These are phyloP conservation scores for Umbilicus rupestris DNA, from an alignment of 164 flowering plant species.

Conservation along the genomic window DNA sequence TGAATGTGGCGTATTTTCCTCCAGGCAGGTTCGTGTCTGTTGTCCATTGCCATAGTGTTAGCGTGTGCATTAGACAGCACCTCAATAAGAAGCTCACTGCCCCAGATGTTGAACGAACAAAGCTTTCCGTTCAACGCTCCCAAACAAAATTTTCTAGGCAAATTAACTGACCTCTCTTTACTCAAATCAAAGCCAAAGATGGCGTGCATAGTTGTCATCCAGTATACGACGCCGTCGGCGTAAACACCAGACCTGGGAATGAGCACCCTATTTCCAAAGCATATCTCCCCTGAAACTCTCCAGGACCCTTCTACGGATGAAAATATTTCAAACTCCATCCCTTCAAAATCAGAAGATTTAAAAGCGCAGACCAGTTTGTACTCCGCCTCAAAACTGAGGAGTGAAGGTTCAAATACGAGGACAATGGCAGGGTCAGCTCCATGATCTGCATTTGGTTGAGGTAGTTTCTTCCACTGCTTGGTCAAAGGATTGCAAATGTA, in stretches of 20 bases:
- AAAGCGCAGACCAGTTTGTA: conserved; percentile 44
- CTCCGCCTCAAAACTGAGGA: conserved; percentile 33
- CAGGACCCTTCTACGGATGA: conserved; percentile 29
- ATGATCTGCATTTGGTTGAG: conserved; percentile 30
- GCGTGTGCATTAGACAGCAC: conserved; percentile 24
- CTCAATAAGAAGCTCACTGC: not conserved
- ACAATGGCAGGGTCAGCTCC: conserved; percentile 35
- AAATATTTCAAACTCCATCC: conserved; percentile 42
- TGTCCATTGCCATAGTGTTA: conserved; percentile 33
- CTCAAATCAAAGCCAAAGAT: conserved; percentile 29
- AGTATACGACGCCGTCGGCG: conserved; percentile 32
- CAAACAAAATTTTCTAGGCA: conserved; percentile 9
- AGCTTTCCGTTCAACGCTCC: conserved; percentile 29
- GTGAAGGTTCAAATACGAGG: conserved; percentile 40
- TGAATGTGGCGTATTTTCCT: not conserved
- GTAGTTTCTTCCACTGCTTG: conserved; percentile 35
- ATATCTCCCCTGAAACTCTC: conserved; percentile 37
- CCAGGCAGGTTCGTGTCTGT: not conserved
- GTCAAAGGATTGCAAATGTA: conserved; percentile 56
- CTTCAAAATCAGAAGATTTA: conserved; percentile 34
- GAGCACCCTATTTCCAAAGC: conserved; percentile 17
- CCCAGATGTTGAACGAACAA: conserved; percentile 6
- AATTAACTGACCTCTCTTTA: conserved; percentile 22
- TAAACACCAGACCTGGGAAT: conserved; percentile 24
- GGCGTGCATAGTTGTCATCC: conserved; percentile 10